Percentiles rank a stretch among this genome's conserved stretches.
Conservation (phyloP, 192 early-diverging fungal genomes). For the Chytriomyces hyalinus region DNA sequence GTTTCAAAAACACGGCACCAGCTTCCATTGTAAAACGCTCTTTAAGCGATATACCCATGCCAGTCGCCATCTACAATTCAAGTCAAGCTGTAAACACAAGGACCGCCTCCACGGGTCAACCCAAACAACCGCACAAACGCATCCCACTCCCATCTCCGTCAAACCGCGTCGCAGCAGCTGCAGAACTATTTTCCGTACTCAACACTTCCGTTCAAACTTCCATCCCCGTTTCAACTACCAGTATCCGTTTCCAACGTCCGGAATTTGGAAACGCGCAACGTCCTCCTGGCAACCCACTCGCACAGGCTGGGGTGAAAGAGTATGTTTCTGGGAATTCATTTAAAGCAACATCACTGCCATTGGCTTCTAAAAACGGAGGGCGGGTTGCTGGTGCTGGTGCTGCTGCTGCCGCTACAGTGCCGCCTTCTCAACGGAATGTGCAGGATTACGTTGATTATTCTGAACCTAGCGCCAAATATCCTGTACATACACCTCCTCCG, state of each 20-base stretch:
- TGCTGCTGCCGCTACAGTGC: too few relatives aligned
- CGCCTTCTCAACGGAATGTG: too few relatives aligned
- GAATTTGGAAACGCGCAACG: not conserved
- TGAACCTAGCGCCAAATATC: not conserved
- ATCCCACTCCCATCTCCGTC: not conserved
- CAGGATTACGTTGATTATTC: conserved; percentile 1
- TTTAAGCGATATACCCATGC: conserved; percentile 29
- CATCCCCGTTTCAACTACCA: not conserved
- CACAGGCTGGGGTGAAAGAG: too few relatives aligned
- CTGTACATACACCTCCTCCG: too few relatives aligned
- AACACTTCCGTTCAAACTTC: not conserved
- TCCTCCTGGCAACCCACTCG: too few relatives aligned
- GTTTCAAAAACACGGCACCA: not conserved
- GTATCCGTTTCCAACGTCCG: not conserved
- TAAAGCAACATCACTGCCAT: too few relatives aligned
- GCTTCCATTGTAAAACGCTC: not conserved
- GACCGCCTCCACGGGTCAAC: not conserved
- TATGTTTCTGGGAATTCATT: too few relatives aligned
- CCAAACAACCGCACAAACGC: not conserved
- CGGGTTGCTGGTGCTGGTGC: too few relatives aligned
- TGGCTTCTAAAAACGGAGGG: too few relatives aligned
- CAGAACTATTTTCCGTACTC: not conserved
- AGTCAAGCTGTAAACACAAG: not conserved
- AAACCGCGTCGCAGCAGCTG: not conserved
- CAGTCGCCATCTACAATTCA: not conserved